phyloP scores from a whole-genome alignment of 192 early-diverging fungal species.

The Podila verticillata region DNA sequence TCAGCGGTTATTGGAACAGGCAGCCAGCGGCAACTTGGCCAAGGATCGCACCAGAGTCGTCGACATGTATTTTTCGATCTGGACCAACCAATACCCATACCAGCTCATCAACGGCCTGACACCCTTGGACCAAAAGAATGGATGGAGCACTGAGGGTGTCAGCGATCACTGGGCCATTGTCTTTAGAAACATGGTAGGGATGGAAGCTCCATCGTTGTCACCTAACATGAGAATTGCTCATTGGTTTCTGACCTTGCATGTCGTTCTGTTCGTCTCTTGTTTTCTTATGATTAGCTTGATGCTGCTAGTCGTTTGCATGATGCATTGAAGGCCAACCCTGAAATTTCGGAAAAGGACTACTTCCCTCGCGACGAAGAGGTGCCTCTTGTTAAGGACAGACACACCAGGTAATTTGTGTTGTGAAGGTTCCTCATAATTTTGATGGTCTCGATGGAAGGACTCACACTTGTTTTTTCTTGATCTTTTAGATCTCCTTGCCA shows the following conservation, averaged over 20 bases:
- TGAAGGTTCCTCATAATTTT: not conserved
- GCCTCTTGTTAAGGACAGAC: conserved; percentile 54
- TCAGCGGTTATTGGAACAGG: conserved; percentile 60
- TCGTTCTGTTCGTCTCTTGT: not conserved
- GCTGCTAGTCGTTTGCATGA: conserved; percentile 57
- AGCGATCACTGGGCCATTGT: conserved; percentile 59
- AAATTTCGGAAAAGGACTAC: conserved; percentile 51
- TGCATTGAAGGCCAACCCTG: conserved; percentile 50
- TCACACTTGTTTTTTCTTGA: not conserved
- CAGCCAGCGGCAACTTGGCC: conserved; percentile 55
- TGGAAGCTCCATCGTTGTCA: too few relatives aligned
- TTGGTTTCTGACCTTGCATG: not conserved
- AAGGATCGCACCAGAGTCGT: conserved; percentile 57
- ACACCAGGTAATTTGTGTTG: conserved; percentile 42
- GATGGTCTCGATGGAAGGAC: not conserved
- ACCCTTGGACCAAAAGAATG: conserved; percentile 51
- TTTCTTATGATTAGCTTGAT: conserved; percentile 54
- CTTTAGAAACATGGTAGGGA: conserved; percentile 55
- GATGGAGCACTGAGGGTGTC: conserved; percentile 55
- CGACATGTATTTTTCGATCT: conserved; percentile 67
- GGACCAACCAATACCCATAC: conserved; percentile 70
- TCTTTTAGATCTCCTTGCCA: conserved; percentile 55
- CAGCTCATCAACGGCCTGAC: conserved; percentile 59
- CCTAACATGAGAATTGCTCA: too few relatives aligned
- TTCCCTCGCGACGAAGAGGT: conserved; percentile 55